Conservation (phyloP, 805 yeast genomes). For the Lachancea waltii region DNA sequence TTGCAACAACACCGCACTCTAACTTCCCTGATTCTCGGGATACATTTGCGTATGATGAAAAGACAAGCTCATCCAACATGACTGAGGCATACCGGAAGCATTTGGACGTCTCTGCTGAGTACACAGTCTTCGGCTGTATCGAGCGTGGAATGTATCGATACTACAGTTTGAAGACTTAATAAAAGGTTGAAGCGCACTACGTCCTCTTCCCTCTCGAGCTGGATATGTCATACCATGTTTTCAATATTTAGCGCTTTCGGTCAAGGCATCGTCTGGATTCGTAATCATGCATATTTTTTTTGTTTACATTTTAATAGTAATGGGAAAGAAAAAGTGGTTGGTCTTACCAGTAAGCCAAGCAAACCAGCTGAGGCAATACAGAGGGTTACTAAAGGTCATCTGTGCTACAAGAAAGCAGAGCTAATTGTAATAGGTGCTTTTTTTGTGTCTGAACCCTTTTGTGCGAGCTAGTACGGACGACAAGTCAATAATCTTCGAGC, state of each 20-base stretch:
- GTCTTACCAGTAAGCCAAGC: not conserved
- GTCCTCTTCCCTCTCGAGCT: no score
- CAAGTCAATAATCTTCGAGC: no score
- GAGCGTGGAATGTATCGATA: slow-evolving; percentile 41
- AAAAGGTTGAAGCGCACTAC: no score
- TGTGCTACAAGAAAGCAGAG: no score
- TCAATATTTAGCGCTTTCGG: not conserved
- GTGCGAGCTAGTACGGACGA: no score
- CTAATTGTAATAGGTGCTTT: no score
- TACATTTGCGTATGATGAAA: not conserved
- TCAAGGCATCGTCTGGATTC: not conserved
- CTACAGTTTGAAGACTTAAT: slow-evolving; percentile 35
- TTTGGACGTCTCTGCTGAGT: slow-evolving; percentile 31
- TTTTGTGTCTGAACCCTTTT: no score
- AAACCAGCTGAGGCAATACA: not conserved
- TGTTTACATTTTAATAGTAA: not conserved
- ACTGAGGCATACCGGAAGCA: slow-evolving; percentile 24
- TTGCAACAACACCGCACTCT: no score
- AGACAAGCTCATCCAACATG: slow-evolving; percentile 9
- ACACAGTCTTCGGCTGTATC: slow-evolving; percentile 37
- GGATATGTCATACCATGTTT: no score
- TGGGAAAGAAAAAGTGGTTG: not conserved
- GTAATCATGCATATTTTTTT: not conserved
- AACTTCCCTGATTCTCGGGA: no score
- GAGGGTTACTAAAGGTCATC: no score